Base-by-base conservation (phyloP, 805 yeast species). In the Ogataea wickerhamii region DNA sequence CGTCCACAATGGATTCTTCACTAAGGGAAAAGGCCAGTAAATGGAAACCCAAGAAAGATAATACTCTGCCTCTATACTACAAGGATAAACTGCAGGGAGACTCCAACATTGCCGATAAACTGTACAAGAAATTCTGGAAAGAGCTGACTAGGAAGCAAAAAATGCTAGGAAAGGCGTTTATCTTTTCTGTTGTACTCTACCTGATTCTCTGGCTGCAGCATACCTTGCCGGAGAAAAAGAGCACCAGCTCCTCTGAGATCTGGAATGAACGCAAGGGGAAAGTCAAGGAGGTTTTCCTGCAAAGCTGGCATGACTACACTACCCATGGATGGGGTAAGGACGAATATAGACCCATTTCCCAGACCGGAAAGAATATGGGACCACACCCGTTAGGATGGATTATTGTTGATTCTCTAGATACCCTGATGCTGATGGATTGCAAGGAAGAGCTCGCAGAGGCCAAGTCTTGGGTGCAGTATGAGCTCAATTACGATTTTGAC, bases 381-480 rank as follows among this genome's bases (percentile, higher is more conserved):
- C 76, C 80, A 4, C 49, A 70, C 37, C 96, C 96, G 1, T 61
- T 89, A 47, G 97, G 97, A 2, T 88, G 96, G 96, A 84, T 88
- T 56, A 80, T 88, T 52, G 93, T 89, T 4, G 96, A 88, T 59
- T 73, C 91, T 1, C 62, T 89, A 36, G 97, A 89, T 53, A 84
- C 96, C 0, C 61, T 89, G 68, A 71, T 78, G 66, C 43, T 88
- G 17, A 87, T 88, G 95, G 82, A 73, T 37, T 72, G 78, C 19
- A 61, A 72, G 5, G 79, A 75, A 20, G 88, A 85, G 52, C 66
- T 83, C 22, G 61, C 58, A 25, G 70, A 74, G 20, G 89, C 94
- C 5, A 73, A 77, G 43, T 56, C 74, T 4, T 89, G 96, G 95
- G 82, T 89, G 34, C 70, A 73, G 33, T 64, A 79, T 39, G 87